Conservation (phyloP, 176 grass and related monocot species). For the Urochloa ruziziensis region DNA sequence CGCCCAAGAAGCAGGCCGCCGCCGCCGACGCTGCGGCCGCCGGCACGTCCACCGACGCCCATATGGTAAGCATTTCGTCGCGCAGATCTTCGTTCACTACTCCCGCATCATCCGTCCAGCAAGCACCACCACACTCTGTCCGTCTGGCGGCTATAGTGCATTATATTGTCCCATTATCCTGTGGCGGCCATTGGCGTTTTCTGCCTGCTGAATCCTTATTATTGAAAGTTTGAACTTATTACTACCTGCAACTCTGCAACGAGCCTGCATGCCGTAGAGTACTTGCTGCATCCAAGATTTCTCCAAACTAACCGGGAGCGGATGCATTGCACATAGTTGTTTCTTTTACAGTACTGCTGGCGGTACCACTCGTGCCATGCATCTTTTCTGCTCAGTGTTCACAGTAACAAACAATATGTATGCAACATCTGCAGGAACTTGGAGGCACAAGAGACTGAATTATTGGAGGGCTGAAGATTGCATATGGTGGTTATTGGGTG, state of each 20-base stretch:
- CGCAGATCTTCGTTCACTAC: too few species aligned
- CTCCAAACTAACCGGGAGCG: not conserved
- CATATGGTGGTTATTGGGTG: not conserved
- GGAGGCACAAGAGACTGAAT: constrained; percentile 40
- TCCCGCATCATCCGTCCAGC: not conserved
- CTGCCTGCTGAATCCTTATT: not conserved
- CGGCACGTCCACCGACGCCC: constrained; percentile 30
- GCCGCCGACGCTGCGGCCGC: constrained; percentile 21
- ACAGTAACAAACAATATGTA: not conserved
- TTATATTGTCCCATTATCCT: constrained; percentile 16
- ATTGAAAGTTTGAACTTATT: not conserved
- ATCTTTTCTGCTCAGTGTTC: not conserved
- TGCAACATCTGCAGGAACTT: too few species aligned
- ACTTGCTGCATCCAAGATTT: constrained; percentile 29
- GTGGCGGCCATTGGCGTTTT: constrained; percentile 27
- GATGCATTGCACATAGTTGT: not conserved
- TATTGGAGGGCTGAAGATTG: not conserved
- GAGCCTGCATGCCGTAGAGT: not conserved
- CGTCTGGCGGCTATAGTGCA: not conserved
- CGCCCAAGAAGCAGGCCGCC: constrained; percentile 46
- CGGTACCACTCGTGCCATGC: not conserved
- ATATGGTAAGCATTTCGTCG: constrained; percentile 20
- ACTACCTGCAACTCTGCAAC: constrained; percentile 19
- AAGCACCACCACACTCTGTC: not conserved
- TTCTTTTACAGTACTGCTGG: too few species aligned